Percentiles rank a stretch among this genome's conserved stretches.
Evolutionary conservation across 306 rosid species (phyloP).

Genomic region (Citrullus colocynthis): DNA sequence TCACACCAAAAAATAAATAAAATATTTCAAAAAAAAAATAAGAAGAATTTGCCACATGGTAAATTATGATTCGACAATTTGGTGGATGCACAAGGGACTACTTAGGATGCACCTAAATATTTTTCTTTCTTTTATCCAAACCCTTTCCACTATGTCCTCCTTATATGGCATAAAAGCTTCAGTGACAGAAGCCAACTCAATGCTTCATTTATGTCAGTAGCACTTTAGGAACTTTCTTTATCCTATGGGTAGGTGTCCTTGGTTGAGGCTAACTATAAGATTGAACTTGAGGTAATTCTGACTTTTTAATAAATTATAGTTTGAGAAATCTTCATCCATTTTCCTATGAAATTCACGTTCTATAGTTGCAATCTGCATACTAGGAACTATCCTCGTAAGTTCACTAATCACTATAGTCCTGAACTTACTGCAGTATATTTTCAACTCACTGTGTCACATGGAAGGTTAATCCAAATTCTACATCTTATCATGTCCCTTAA

Average conservation of each 20-base stretch:
- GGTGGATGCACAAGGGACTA: too few relatives aligned
- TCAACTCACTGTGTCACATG: too few relatives aligned
- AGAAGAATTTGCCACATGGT: too few relatives aligned
- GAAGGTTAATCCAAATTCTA: too few relatives aligned
- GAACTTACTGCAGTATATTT: too few relatives aligned
- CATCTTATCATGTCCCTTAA: conserved; percentile 23
- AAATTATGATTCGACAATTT: too few relatives aligned
- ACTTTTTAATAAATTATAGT: neutral
- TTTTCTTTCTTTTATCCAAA: neutral
- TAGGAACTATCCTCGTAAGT: conserved; percentile 7
- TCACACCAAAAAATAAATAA: too few relatives aligned
- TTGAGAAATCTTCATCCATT: neutral
- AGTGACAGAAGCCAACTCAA: neutral
- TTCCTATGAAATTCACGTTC: conserved; percentile 81
- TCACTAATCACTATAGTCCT: too few relatives aligned
- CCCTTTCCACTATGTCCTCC: neutral
- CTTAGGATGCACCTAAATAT: too few relatives aligned
- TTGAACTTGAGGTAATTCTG: neutral
- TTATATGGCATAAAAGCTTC: neutral
- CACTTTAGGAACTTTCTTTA: neutral
- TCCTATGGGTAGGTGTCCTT: neutral
- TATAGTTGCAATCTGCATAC: conserved; percentile 90
- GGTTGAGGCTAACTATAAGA: neutral
- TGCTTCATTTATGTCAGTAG: neutral
- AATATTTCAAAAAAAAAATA: too few relatives aligned